Conservation (phyloP, 208 protist species). For the Trypanosoma vivax region DNA sequence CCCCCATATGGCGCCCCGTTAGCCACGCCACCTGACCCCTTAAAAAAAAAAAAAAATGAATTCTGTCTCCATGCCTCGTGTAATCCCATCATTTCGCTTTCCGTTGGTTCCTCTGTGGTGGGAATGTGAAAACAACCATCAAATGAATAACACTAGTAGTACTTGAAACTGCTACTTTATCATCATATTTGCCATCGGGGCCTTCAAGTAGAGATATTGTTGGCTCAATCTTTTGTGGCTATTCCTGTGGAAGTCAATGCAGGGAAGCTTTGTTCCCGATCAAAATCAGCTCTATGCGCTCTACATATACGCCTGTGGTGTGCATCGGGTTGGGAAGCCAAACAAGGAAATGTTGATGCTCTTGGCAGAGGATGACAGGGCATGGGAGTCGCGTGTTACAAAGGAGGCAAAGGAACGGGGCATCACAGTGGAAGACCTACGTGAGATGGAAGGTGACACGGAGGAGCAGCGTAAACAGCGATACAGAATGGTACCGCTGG, state of each 20-base stretch:
- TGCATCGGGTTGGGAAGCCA: slow-evolving; percentile 45
- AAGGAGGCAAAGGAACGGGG: slow-evolving; percentile 27
- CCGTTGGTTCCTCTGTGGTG: not conserved
- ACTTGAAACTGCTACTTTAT: too few species aligned
- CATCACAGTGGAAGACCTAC: slow-evolving; percentile 25
- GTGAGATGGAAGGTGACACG: slow-evolving; percentile 26
- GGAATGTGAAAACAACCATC: not conserved
- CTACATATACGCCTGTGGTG: slow-evolving; percentile 52
- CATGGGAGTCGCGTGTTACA: slow-evolving; percentile 21
- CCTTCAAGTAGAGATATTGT: not conserved
- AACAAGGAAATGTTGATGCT: slow-evolving; percentile 40
- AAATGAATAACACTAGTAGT: too few species aligned
- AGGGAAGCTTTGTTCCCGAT: slow-evolving; percentile 12
- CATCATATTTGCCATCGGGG: not conserved
- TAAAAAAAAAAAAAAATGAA: too few species aligned
- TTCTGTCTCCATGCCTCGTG: not conserved
- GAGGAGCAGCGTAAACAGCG: slow-evolving; percentile 8
- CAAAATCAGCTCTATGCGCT: slow-evolving; percentile 72
- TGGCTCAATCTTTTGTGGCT: not conserved
- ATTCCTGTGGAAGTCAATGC: not conserved
- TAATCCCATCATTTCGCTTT: not conserved
- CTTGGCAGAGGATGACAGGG: slow-evolving; percentile 40
- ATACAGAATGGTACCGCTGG: slow-evolving; percentile 24
- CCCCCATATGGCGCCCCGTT: too few species aligned
- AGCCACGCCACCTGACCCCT: too few species aligned